Evolutionary conservation across 2,329 filamentous ascomycete genomes (phyloP).

Genomic region (Clonostachys sp.): DNA sequence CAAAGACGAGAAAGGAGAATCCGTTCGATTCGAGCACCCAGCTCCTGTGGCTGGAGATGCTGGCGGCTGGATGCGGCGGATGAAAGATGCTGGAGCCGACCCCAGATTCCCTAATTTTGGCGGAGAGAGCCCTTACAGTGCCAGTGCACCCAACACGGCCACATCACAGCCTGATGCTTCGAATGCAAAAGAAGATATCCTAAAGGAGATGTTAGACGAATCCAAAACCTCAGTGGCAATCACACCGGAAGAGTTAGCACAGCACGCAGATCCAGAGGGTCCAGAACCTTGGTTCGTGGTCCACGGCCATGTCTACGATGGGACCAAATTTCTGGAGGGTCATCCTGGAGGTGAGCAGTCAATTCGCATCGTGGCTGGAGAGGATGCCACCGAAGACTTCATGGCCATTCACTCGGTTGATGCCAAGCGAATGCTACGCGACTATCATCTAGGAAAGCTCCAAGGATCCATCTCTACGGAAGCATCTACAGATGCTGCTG

Average conservation of each 20-base stretch:
- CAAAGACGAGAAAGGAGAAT: neutral
- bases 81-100: neutral
- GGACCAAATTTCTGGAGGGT: neutral
- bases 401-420: neutral
- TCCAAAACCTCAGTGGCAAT: neutral
- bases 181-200: neutral
- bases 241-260: neutral
- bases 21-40: neutral
- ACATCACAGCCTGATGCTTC: neutral
- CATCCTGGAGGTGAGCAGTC: neutral
- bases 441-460: neutral
- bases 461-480: neutral
- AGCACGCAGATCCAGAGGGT: neutral
- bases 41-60: neutral
- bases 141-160: neutral
- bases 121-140: neutral
- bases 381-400: neutral
- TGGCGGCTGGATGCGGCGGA: neutral
- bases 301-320: neutral
- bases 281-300: neutral
- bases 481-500: neutral
- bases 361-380: neutral
- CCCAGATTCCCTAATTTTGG: neutral
- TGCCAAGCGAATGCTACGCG: neutral
- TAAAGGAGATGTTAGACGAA: neutral